These are phyloP conservation scores for Pichia sp. DNA, from an alignment of 1,139 yeast genomes.

Conservation along the genomic window DNA sequence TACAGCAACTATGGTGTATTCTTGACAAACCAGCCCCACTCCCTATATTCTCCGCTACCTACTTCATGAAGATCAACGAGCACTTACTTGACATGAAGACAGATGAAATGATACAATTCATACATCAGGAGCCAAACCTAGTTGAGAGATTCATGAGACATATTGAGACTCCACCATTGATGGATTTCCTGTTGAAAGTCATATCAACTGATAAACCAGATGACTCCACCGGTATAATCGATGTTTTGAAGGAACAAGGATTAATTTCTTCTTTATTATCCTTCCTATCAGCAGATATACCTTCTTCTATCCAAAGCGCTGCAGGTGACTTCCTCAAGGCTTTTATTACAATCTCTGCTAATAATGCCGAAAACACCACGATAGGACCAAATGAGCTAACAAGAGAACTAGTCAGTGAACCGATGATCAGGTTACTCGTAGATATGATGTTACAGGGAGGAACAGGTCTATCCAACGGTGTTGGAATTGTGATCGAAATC, in stretches of 20 bases:
- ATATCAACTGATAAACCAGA: conserved; percentile 79
- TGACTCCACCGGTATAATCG: conserved; percentile 71
- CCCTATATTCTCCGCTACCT: conserved; percentile 73
- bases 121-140: conserved; percentile 58
- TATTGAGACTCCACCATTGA: conserved; percentile 78
- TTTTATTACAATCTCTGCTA: conserved; percentile 86
- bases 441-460: conserved; percentile 89
- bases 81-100: conserved; percentile 88
- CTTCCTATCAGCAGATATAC: conserved; percentile 52
- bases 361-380: conserved; percentile 77
- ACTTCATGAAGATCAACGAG: conserved; percentile 92
- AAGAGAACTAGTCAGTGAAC: conserved; percentile 77
- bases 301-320: conserved; percentile 74
- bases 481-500: conserved; percentile 90
- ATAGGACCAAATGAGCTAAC: conserved; percentile 96
- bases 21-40: conserved; percentile 63
- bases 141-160: conserved; percentile 72
- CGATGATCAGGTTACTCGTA: conserved; percentile 61
- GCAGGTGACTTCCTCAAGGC: conserved; percentile 96
- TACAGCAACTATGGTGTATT: conserved; percentile 74
- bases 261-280: conserved; percentile 56
- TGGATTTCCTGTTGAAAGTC: conserved; percentile 75
- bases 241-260: conserved; percentile 59
- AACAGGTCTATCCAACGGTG: conserved; percentile 89
- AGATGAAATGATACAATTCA: conserved; percentile 70